These are phyloP conservation scores for Porodaedalea pini DNA, from an alignment of 1,284 basidiomycete species.

Conservation along the genomic window DNA sequence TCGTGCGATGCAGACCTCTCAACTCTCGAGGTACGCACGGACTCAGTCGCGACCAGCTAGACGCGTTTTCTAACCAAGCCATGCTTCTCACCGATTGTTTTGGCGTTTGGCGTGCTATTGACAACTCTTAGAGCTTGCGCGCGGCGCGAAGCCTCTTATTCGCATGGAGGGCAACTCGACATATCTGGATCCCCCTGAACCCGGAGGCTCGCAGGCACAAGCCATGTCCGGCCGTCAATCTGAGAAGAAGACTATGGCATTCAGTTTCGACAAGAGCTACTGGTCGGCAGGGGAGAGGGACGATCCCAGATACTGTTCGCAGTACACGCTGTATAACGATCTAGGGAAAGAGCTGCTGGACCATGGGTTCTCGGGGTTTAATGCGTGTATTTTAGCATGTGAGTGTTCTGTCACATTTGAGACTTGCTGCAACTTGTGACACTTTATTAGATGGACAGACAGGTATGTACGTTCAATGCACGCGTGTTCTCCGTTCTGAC, in stretches of 20 bases:
- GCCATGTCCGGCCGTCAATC: slow-evolving; percentile 67
- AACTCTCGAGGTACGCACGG: slow-evolving; percentile 77
- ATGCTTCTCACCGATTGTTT: slow-evolving; percentile 2
- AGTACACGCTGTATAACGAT: slow-evolving; percentile 93
- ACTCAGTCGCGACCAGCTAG: background rate
- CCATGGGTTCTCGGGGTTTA: slow-evolving; percentile 95
- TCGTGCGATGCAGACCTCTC: slow-evolving; percentile 93
- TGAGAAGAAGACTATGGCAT: slow-evolving; percentile 84
- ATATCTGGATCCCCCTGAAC: slow-evolving; percentile 85
- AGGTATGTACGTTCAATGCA: slow-evolving; percentile 46
- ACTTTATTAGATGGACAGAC: slow-evolving; percentile 74
- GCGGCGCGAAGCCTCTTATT: slow-evolving; percentile 89
- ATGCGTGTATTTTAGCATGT: slow-evolving; percentile 97
- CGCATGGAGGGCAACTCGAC: slow-evolving; percentile 92
- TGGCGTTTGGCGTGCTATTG: slow-evolving; percentile 12
- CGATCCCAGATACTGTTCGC: slow-evolving; percentile 86
- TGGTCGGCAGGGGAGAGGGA: slow-evolving; percentile 90
- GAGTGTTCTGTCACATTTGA: slow-evolving; percentile 39
- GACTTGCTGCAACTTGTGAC: background rate
- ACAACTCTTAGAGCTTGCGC: slow-evolving; percentile 69
- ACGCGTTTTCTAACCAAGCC: slow-evolving; percentile 8
- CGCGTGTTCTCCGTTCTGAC: slow-evolving; percentile 17
- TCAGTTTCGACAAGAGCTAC: slow-evolving; percentile 94
- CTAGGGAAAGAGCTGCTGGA: slow-evolving; percentile 92
- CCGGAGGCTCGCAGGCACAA: slow-evolving; percentile 56